A percentile compares a stretch with the other conserved stretches of the same genome.
phyloP scores from a whole-genome alignment of 2,329 filamentous ascomycete species.

The Arachnomyces sp. region DNA sequence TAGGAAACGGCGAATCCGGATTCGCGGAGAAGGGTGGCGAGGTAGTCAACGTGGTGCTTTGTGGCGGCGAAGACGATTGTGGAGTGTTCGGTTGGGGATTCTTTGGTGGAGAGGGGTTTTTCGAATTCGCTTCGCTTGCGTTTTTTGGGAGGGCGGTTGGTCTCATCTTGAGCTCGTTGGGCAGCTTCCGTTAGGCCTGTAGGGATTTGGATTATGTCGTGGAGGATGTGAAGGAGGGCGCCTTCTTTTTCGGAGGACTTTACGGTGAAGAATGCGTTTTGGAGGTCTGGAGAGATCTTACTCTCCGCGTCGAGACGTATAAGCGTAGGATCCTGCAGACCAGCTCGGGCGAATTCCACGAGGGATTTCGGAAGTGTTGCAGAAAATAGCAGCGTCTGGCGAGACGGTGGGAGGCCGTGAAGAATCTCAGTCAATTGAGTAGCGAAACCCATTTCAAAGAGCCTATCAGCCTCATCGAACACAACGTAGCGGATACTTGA shows the following conservation, averaged over 20 bases:
- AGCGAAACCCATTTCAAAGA: slow-evolving; percentile 98
- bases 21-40: slow-evolving; percentile 68
- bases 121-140: slow-evolving; percentile 43
- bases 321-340: slow-evolving; percentile 83
- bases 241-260: slow-evolving; percentile 93
- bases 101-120: slow-evolving; percentile 46
- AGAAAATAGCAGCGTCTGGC: slow-evolving; percentile 91
- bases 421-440: slow-evolving; percentile 89
- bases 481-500: slow-evolving; percentile 89
- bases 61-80: slow-evolving; percentile 93
- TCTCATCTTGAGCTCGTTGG: slow-evolving; percentile 39
- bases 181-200: slow-evolving; percentile 53
- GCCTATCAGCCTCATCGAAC: slow-evolving; percentile 91
- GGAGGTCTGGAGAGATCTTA: slow-evolving; percentile 92
- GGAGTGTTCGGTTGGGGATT: slow-evolving; percentile 77
- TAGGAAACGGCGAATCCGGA: slow-evolving; percentile 87
- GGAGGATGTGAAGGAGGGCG: slow-evolving; percentile 76
- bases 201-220: slow-evolving; percentile 90
- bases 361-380: slow-evolving; percentile 89
- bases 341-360: slow-evolving; percentile 91
- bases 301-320: slow-evolving; percentile 88
- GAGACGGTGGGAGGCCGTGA: slow-evolving; percentile 70
- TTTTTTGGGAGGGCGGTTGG: slow-evolving; percentile 38
- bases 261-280: slow-evolving; percentile 89
- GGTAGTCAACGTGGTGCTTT: slow-evolving; percentile 95